Percentiles rank a stretch among this genome's conserved stretches.
These are phyloP conservation scores for Crithidia mellificae DNA, from an alignment of 208 protist genomes.

Conservation along the genomic window DNA sequence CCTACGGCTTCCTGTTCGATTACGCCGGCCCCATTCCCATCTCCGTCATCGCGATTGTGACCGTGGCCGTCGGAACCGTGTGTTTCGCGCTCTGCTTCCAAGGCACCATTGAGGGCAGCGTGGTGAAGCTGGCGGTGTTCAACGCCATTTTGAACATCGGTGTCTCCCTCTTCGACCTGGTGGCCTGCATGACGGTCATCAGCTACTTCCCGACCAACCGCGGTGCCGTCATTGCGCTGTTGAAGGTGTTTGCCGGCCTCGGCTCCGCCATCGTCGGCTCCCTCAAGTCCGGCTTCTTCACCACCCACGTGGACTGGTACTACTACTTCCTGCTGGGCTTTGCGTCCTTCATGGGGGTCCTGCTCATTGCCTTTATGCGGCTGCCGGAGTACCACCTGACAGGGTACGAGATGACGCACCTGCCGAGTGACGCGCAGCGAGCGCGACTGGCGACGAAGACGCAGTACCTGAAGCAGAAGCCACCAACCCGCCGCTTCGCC, in stretches of 20 bases:
- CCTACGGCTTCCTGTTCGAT: constrained; percentile 57
- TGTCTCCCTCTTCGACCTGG: constrained; percentile 46
- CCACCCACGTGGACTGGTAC: constrained; percentile 35
- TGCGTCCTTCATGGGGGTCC: constrained; percentile 33
- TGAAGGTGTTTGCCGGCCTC: constrained; percentile 69
- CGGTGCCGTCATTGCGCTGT: constrained; percentile 49
- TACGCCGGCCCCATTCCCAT: constrained; percentile 48
- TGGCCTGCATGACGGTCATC: constrained; percentile 42
- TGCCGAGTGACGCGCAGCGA: constrained; percentile 45
- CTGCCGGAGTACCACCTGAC: constrained; percentile 65
- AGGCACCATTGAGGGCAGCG: constrained; percentile 36
- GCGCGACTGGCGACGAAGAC: constrained; percentile 36
- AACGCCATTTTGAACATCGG: constrained; percentile 35
- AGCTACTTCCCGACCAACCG: constrained; percentile 54
- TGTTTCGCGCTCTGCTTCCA: constrained; percentile 49
- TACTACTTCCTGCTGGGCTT: constrained; percentile 48
- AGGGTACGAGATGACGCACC: constrained; percentile 33
- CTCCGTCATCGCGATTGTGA: constrained; percentile 31
- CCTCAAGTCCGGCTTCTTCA: constrained; percentile 42
- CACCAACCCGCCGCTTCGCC: constrained; percentile 53
- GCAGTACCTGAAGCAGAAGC: constrained; percentile 61
- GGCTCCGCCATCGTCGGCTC: constrained; percentile 48
- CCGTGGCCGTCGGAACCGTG: constrained; percentile 35
- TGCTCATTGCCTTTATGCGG: constrained; percentile 44
- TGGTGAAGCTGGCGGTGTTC: constrained; percentile 38